Conservation (phyloP, 345 rosid species). For the Brassica cretica region DNA sequence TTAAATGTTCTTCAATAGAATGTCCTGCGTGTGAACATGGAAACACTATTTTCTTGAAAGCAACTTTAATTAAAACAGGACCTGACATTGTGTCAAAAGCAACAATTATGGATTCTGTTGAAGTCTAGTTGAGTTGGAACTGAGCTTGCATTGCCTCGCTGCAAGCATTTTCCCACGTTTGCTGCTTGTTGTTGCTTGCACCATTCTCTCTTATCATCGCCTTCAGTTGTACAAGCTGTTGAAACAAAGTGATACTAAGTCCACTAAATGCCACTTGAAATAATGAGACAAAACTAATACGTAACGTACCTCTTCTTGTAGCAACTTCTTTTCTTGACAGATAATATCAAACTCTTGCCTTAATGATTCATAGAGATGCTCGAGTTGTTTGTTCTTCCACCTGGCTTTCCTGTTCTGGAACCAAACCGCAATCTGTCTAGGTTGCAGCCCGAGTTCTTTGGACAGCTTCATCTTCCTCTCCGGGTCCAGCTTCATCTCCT, state of each 20-base stretch:
- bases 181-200: slow-evolving; percentile 18
- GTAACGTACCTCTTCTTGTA: slow-evolving; percentile 74
- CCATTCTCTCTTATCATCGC: slow-evolving; percentile 18
- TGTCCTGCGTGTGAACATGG: not conserved
- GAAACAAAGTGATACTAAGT: not conserved
- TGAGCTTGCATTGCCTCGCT: not conserved
- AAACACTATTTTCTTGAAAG: not conserved
- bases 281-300: not conserved
- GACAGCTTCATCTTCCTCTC: slow-evolving; percentile 82
- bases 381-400: slow-evolving; percentile 89
- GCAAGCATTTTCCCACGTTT: slow-evolving; percentile 3
- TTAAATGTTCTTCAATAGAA: not conserved
- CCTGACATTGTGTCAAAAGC: not conserved
- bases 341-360: slow-evolving; percentile 64
- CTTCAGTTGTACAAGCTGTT: slow-evolving; percentile 31
- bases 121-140: not conserved
- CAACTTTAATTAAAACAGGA: not conserved
- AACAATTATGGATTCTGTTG: not conserved
- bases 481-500: slow-evolving; percentile 79
- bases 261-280: not conserved
- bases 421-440: slow-evolving; percentile 91
- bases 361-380: slow-evolving; percentile 66
- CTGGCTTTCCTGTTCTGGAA: slow-evolving; percentile 87
- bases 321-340: slow-evolving; percentile 64
- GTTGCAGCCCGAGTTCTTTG: slow-evolving; percentile 79